Percentiles rank a stretch among this genome's conserved stretches.
Evolutionary conservation across 129 eudicot genomes (phyloP).

Genomic region (Heracleum sosnowskyi): DNA sequence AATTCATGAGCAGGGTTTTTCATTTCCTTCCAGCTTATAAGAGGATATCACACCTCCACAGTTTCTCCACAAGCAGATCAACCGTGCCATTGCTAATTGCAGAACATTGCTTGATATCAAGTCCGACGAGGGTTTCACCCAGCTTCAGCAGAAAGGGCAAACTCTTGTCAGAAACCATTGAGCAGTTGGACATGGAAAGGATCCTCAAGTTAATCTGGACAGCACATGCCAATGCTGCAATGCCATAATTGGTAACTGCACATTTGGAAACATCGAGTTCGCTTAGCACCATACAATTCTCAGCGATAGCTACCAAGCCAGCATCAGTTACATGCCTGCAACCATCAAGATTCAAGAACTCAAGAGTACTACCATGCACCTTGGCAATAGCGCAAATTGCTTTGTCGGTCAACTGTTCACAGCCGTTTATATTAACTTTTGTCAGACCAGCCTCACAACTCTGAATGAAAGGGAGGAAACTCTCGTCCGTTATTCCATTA

Average conservation of each 20-base stretch:
- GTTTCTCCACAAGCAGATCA: conserved; percentile 37
- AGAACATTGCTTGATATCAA: conserved; percentile 47
- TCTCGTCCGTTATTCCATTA: conserved; percentile 47
- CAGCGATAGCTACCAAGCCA: conserved; percentile 53
- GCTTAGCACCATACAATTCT: conserved; percentile 42
- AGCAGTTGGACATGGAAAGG: conserved; percentile 56
- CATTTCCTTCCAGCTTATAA: conserved; percentile 21
- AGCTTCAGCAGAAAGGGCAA: conserved; percentile 35
- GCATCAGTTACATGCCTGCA: conserved; percentile 53
- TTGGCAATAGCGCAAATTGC: conserved; percentile 35
- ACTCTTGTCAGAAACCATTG: conserved; percentile 45
- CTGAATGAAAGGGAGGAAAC: conserved; percentile 47
- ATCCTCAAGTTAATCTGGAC: conserved; percentile 44
- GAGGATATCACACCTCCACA: conserved; percentile 61
- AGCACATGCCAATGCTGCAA: conserved; percentile 55
- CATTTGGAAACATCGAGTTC: conserved; percentile 64
- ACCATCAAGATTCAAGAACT: conserved; percentile 51
- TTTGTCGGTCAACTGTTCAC: conserved; percentile 47
- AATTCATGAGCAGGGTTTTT: conserved; percentile 2
- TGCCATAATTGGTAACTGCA: conserved; percentile 52
- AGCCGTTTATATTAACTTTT: conserved; percentile 44
- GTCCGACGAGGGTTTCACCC: conserved; percentile 45
- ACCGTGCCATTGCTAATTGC: conserved; percentile 40
- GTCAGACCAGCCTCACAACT: conserved; percentile 45
- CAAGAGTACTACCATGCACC: conserved; percentile 64